These are phyloP conservation scores for Gymnopilus dilepis DNA, from an alignment of 768 basidiomycete species.

Conservation along the genomic window DNA sequence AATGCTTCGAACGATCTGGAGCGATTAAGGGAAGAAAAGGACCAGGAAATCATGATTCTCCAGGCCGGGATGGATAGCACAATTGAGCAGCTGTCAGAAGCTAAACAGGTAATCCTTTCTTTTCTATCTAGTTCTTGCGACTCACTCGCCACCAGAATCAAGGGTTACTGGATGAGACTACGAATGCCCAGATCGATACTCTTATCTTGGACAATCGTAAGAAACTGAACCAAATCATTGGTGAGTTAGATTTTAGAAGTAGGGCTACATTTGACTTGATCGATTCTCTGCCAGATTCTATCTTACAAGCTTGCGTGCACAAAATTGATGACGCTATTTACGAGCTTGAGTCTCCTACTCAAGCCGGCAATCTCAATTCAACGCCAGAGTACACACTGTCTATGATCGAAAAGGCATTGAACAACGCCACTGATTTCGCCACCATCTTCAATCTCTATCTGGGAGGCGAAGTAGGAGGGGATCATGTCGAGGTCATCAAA, in stretches of 20 bases:
- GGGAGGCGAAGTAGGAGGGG: constrained; percentile 85
- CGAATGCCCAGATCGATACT: constrained; percentile 96
- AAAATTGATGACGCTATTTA: constrained; percentile 98
- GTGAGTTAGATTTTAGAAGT: constrained; percentile 43
- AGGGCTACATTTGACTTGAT: constrained; percentile 16
- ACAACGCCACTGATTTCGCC: constrained; percentile 96
- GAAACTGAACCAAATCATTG: constrained; percentile 97
- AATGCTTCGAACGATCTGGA: constrained; percentile 77
- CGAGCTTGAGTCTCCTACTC: constrained; percentile 94
- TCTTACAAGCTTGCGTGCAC: constrained; percentile 93
- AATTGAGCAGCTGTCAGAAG: constrained; percentile 84
- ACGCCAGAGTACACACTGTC: constrained; percentile 98
- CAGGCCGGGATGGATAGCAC: constrained; percentile 96
- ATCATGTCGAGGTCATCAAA: constrained; percentile 98
- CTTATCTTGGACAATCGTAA: constrained; percentile 96
- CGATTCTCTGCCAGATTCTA: constrained; percentile 71
- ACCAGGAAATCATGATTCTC: constrained; percentile 93
- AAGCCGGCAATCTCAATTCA: constrained; percentile 94
- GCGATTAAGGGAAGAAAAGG: constrained; percentile 90
- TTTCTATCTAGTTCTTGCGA: neutral
- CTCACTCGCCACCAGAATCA: constrained; percentile 59
- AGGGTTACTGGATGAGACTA: constrained; percentile 85
- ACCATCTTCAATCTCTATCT: constrained; percentile 92
- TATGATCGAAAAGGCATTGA: constrained; percentile 96
- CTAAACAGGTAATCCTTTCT: constrained; percentile 68